Conservation (phyloP, 139 green algal species). For the Edaphochlamys debaryana region DNA sequence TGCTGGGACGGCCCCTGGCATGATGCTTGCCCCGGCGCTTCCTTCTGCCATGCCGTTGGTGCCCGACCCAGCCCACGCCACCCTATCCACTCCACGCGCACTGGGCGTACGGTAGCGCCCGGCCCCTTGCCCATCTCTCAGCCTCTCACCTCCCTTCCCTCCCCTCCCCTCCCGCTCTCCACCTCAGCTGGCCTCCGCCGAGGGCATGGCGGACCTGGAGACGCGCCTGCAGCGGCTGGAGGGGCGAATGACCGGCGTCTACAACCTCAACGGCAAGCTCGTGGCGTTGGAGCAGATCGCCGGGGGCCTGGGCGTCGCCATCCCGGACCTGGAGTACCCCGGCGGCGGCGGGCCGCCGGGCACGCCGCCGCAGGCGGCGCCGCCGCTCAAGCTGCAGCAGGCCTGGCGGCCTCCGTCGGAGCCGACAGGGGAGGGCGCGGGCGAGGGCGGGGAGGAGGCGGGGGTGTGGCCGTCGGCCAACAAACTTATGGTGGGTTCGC, state of each 20-base stretch:
- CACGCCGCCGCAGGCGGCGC: neutral
- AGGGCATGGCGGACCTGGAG: slow-evolving; percentile 20
- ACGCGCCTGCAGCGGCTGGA: slow-evolving; percentile 44
- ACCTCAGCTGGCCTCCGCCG: neutral
- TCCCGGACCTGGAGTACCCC: slow-evolving; percentile 48
- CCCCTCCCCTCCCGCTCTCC: neutral
- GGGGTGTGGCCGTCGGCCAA: neutral
- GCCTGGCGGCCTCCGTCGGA: slow-evolving; percentile 15
- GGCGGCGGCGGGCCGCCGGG: slow-evolving; percentile 8
- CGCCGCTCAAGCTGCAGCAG: neutral
- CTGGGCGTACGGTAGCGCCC: too few relatives aligned
- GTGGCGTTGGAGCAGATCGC: slow-evolving; percentile 56
- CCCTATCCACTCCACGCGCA: too few relatives aligned
- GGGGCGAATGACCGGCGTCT: slow-evolving; percentile 47
- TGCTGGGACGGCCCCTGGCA: too few relatives aligned
- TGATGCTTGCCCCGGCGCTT: too few relatives aligned
- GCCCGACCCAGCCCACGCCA: too few relatives aligned
- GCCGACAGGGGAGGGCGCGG: too few relatives aligned
- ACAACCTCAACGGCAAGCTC: slow-evolving; percentile 58
- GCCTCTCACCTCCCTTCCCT: neutral
- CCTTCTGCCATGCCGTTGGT: too few relatives aligned
- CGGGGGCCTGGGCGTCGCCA: slow-evolving; percentile 43
- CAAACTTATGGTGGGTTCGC: neutral
- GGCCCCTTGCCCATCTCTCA: neutral
- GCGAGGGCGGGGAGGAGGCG: neutral